A percentile compares a stretch with the other conserved stretches of the same genome.
Conservation (phyloP, 2,329 filamentous ascomycete species). For the Colletotrichum liriopes region DNA sequence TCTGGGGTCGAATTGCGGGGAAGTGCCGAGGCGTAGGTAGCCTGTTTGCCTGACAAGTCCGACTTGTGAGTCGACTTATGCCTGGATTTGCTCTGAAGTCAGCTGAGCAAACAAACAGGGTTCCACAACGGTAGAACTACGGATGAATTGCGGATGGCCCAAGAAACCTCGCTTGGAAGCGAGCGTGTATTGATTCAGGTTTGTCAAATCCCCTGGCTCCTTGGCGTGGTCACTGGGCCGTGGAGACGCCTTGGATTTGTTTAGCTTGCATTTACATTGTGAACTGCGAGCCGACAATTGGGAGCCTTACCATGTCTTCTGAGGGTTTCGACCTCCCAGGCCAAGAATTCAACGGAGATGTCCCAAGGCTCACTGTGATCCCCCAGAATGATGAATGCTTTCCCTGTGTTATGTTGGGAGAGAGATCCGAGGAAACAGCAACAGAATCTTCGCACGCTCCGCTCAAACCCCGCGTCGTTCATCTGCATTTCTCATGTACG, state of each 20-base stretch:
- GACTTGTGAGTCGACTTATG: background rate
- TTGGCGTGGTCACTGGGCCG: background rate
- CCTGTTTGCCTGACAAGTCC: background rate
- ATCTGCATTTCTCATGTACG: background rate
- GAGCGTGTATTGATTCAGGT: background rate
- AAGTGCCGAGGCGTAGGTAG: background rate
- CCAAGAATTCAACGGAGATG: no score
- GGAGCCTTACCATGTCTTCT: no score
- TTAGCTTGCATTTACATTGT: background rate
- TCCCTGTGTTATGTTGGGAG: background rate
- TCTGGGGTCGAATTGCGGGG: conserved; percentile 19
- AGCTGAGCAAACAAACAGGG: background rate
- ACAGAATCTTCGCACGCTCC: background rate
- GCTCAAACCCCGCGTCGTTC: conserved; percentile 17
- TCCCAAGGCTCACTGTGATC: no score
- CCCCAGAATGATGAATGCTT: no score
- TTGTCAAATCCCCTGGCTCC: background rate
- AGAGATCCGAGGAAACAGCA: background rate
- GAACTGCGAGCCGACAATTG: no score
- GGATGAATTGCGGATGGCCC: background rate
- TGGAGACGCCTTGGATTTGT: background rate
- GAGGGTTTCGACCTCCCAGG: no score
- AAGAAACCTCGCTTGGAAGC: background rate
- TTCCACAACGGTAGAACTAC: conserved; percentile 5
- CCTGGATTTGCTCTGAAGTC: background rate